Evolutionary conservation across 2,329 filamentous ascomycete genomes (phyloP).

Genomic region (Orbilia javanica): DNA sequence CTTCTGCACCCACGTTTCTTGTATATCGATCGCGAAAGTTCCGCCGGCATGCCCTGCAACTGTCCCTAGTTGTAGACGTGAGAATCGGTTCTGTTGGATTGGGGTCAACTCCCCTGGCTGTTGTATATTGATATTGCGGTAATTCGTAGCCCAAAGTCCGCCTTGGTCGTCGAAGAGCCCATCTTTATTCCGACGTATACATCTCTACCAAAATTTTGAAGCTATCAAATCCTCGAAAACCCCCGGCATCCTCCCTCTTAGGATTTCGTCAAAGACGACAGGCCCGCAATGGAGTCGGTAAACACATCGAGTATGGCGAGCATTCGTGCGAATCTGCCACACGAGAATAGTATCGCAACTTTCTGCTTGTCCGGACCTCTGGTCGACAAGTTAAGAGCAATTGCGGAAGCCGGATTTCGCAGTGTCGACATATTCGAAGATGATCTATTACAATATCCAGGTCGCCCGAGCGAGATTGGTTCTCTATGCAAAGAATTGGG

Average conservation of each 20-base stretch:
- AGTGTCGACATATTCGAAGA: constrained; percentile 60
- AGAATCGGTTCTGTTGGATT: constrained; percentile 28
- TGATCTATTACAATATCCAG: constrained; percentile 59
- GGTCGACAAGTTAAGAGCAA: constrained; percentile 58
- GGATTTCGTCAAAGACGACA: constrained; percentile 41
- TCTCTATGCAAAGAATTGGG: constrained; percentile 59
- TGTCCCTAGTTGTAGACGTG: constrained; percentile 44
- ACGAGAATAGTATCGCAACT: constrained; percentile 59
- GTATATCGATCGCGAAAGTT: constrained; percentile 44
- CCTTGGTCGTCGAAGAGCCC: constrained; percentile 40
- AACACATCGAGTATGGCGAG: constrained; percentile 49
- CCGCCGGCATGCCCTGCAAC: constrained; percentile 50
- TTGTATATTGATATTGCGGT: constrained; percentile 40
- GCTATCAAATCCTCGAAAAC: constrained; percentile 44
- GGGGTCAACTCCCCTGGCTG: constrained; percentile 31
- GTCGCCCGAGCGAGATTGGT: constrained; percentile 57
- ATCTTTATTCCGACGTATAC: constrained; percentile 34
- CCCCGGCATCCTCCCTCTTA: constrained; percentile 36
- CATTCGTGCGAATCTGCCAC: constrained; percentile 52
- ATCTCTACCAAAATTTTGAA: constrained; percentile 33
- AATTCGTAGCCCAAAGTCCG: constrained; percentile 49
- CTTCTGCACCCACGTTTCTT: constrained; percentile 46
- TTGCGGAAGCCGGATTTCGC: constrained; percentile 59
- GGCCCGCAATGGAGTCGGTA: constrained; percentile 54
- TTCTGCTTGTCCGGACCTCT: constrained; percentile 58